Base-by-base conservation (phyloP, 805 yeast species). In the Hanseniaspora lachancei region DNA sequence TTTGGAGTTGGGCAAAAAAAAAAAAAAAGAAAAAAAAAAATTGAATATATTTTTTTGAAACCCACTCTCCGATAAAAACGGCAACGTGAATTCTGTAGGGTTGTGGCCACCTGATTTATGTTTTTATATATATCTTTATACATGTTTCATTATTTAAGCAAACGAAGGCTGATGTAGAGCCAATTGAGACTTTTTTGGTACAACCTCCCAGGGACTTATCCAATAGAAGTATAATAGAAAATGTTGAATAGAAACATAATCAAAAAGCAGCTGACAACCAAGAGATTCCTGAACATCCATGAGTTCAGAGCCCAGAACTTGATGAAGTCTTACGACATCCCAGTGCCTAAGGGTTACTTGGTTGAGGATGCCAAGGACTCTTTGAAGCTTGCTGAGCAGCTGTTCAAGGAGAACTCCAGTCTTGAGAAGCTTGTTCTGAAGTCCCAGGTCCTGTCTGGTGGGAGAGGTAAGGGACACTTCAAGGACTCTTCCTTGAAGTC, bases 401-500 rank as follows among this genome's bases (percentile, higher is more conserved):
- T 93, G 67, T 56, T 56, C 32, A 21, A 43, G 12, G 48, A 49
- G 36, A 39, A 46, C 38, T 59, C 62, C 13, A 77, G 78, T 63
- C 77, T 86, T 62, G 81, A 82, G 66, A 95, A 86, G 65, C 76
- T 93, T 72, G 99, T 93, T 60, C 78, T 93, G 71, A 93, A 93
- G 77, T 98, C 98, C 59, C 99, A 93, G 76, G 97, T 96, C 49
- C 79, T 93, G 67, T 89, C 99, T 58, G 99, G 99, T 74, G 99
- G 99, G 68, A 84, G 99, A 74, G 99, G 99, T 74, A 93, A 93
- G 73, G 99, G 99, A 61, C 89, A 87, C 72, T 89, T 93, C 62
- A 53, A 39, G 18, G 96, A 89, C 74, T 82, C 82, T 65, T 98
- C 98, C 54, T 81, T 87, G 69, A 82, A 91, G 75, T 95, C 97